Evolutionary conservation across 371 early-diverging fungal genomes (phyloP), one percentile per base, ranked within the genome.

Genomic region (Mucor piriformis): DNA sequence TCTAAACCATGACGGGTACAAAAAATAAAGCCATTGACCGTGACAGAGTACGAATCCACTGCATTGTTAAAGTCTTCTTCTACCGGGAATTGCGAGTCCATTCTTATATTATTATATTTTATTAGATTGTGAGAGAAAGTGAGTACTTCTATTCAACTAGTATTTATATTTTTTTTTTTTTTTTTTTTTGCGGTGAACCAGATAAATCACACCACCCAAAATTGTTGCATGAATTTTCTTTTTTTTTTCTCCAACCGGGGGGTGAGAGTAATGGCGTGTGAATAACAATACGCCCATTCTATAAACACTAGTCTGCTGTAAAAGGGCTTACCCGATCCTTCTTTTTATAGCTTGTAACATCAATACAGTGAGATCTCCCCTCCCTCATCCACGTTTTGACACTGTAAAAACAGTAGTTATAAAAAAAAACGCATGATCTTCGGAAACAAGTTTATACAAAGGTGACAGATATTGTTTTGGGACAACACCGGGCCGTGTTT

Each of bases 1-100:
- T 79, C 79, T 37, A 72, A 58, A 35, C 76, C 64, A 61, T 70
- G 71, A 43, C 84, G 73, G 23, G 77, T 61, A 65, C 71, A 66
- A 56, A 68, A 59, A 63, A 63, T 61, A 62, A 67, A 64, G 16
- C 72, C 70, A 67, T 78, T 68, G 61, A 80, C 42, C 34, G 69
- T 66, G 48, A 70, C 61, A 55, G 64, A 62, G 56, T 67, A 52
- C 55, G 72, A 51, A 60, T 79, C 79, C 63, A 74, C 68, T 20
- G 46, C 50, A 50, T 79, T 79, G 44, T 74, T 61, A 37, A 24
- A 58, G 35, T 79, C 79, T 56, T 73, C 70, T 69, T 65, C 59
- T 20, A 10, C 44, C n/a, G 61, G 33, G 42, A 63, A 74, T 67
- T 74, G 75, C 21, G 64, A 63, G 50, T 77, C 75, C 78, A 77